Evolutionary conservation across 106 monocot species (phyloP), one percentile per base, ranked within the genome.

Genomic region (Allium fistulosum): DNA sequence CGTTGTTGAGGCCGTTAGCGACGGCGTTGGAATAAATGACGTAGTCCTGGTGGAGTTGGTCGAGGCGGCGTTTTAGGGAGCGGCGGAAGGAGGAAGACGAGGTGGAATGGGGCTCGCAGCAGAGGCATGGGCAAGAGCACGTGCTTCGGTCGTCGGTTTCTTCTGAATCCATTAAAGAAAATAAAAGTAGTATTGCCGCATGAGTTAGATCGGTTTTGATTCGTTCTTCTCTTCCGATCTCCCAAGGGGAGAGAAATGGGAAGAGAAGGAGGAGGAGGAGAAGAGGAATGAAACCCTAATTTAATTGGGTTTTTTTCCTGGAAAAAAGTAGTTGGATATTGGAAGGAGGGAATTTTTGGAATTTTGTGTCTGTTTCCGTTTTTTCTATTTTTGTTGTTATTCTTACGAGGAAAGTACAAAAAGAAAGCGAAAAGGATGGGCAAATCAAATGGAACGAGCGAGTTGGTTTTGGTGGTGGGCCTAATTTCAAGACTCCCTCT

Each of bases 61-160:
- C 70, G 51, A 71, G 70, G 65, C 66, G 70, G 50, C 77, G 63
- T 65, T 77, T 77, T 18, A 71, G 2, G 58, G 58, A 48, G 37
- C 66, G 59, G 49, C 55, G 70, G 11, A 45, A 70, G 58, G 52
- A 3, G 53, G 17, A 2, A 49, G 56, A 70, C 62, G 62, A 48
- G 16, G 10, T 7, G 27, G 68, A 69, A 18, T 17, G 46, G 55
- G 52, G 46, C 62, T 62, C 26, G 52, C 52, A 57, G 45, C 60
- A 69, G 61, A 10, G 57, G 64, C 73, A 73, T 12, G 57, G 2
- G 18, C 48, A 55, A 17, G 56, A 10, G 58, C 52, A 17, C 27
- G 66, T 51, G 53, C 46, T 14, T 37, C 51, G 26, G 10, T 37
- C 4, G 9, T 17, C 0, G 51, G 52, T 13, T 17, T 46, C 7